These are phyloP conservation scores for Drosera capensis DNA, from an alignment of 148 eudicot species.

Conservation along the genomic window DNA sequence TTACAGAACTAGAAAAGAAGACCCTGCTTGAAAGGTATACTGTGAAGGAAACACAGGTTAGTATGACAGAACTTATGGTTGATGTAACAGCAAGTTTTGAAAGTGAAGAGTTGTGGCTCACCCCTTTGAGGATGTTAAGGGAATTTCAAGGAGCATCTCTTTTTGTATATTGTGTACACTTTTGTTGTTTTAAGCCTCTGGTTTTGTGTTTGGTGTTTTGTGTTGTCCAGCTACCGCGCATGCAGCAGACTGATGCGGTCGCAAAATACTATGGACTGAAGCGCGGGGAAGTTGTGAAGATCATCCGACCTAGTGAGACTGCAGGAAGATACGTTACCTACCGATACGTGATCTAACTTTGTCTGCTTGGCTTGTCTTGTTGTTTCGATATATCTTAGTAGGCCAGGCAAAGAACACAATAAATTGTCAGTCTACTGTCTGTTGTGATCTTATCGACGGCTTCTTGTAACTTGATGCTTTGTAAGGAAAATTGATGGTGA, in stretches of 20 bases:
- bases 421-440: too few species aligned
- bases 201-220: neutral
- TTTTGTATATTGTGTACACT: too few species aligned
- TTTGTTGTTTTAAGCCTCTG: neutral
- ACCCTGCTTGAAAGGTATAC: slow-evolving; percentile 70
- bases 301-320: slow-evolving; percentile 53
- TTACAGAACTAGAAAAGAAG: slow-evolving; percentile 74
- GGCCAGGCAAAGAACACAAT: neutral
- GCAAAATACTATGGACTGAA: slow-evolving; percentile 76
- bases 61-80: slow-evolving; percentile 6
- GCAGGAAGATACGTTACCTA: slow-evolving; percentile 32
- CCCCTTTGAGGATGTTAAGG: neutral
- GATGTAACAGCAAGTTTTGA: neutral
- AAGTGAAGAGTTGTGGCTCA: neutral
- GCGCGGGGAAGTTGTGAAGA: slow-evolving; percentile 88
- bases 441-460: neutral
- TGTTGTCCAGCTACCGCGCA: slow-evolving; percentile 49
- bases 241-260: slow-evolving; percentile 72
- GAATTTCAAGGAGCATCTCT: neutral
- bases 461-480: neutral
- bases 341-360: slow-evolving; percentile 24
- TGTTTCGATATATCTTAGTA: neutral
- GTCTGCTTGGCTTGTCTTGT: neutral
- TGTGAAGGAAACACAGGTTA: slow-evolving; percentile 90
- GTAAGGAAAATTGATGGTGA: too few species aligned